A percentile compares a stretch with the other conserved stretches of the same genome.
These are phyloP conservation scores for Phyllosticta citrichinensis DNA, from an alignment of 2,329 filamentous ascomycete genomes.

Conservation along the genomic window DNA sequence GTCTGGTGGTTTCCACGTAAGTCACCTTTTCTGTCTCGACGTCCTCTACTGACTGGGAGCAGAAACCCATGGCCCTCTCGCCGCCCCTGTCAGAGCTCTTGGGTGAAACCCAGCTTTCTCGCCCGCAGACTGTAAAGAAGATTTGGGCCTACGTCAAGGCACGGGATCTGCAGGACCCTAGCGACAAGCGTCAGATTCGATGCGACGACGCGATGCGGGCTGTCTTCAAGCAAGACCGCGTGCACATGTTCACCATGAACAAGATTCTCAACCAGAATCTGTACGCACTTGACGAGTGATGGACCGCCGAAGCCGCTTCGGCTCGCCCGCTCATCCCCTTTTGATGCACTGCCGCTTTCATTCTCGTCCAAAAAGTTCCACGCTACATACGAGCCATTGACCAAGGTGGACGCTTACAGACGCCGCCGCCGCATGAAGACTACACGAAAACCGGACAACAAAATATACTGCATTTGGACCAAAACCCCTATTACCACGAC, in stretches of 20 bases:
- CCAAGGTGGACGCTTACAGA: neutral
- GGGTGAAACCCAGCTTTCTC: conserved; percentile 69
- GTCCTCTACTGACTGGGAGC: neutral
- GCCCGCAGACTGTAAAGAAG: conserved; percentile 91
- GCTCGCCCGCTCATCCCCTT: neutral
- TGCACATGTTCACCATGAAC: conserved; percentile 99
- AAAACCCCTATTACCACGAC: neutral
- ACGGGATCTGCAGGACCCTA: conserved; percentile 79
- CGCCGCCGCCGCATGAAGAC: neutral
- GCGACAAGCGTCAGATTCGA: conserved; percentile 80
- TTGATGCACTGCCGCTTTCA: neutral
- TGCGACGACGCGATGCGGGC: conserved; percentile 88
- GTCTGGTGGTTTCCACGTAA: conserved; percentile 82
- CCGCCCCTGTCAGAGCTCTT: conserved; percentile 58
- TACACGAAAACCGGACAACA: neutral
- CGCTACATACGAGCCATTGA: neutral
- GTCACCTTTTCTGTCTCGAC: conserved; percentile 19
- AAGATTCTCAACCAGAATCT: conserved; percentile 86
- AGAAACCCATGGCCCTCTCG: conserved; percentile 68
- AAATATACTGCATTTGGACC: neutral
- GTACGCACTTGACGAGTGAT: conserved; percentile 67
- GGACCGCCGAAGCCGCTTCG: neutral
- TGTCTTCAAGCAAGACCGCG: conserved; percentile 80
- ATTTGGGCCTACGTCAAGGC: conserved; percentile 93
- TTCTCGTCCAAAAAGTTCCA: neutral